Base-by-base conservation (phyloP, 305 asterid species). In the Fraxinus sp. region DNA sequence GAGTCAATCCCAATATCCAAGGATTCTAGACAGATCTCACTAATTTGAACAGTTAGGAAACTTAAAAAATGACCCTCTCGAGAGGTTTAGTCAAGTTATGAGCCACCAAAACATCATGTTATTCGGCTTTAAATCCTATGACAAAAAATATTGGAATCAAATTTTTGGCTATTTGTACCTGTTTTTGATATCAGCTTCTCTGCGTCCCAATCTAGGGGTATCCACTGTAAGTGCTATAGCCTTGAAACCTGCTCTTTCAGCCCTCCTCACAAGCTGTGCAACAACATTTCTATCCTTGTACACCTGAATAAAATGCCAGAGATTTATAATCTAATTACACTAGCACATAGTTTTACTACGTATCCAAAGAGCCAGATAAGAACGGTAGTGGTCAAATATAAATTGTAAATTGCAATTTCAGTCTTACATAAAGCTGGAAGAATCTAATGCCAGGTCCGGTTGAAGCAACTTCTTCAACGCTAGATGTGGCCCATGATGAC, bases 191-290 rank as follows among this genome's bases (percentile, higher is more conserved):
- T 95, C 99, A 86, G 97, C 84, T 80, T 95, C 99, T 82, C 99
- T 85, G 77, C 99, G 97, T 64, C 99, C 98, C 85, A 95, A 81
- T 88, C 89, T 91, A 13, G 98, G 99, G 84, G 98, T 94, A 80
- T 95, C 99, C 41, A 95, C 98, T 4, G 99, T 95, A 57, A 95
- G 98, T 70, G 97, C 99, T 43, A 95, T 94, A 82, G 98, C 99
- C 93, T 94, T 94, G 89, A 94, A 95, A 79, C 99, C 99, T 1
- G 99, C 99, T 90, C 79, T 91, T 87, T 95, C 99, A 68, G 98
- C 99, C 86, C 99, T 90, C 85, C 93, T 90, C 87, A 95, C 97
- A 75, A 95, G 97, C 87, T 93, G 98, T 70, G 95, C 94, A 78
- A 95, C 98, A 77, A 95, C 99, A 76, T 93, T 90, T 87, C 98